Conservation (phyloP, 805 yeast genomes). For the Brettanomyces nanus region DNA sequence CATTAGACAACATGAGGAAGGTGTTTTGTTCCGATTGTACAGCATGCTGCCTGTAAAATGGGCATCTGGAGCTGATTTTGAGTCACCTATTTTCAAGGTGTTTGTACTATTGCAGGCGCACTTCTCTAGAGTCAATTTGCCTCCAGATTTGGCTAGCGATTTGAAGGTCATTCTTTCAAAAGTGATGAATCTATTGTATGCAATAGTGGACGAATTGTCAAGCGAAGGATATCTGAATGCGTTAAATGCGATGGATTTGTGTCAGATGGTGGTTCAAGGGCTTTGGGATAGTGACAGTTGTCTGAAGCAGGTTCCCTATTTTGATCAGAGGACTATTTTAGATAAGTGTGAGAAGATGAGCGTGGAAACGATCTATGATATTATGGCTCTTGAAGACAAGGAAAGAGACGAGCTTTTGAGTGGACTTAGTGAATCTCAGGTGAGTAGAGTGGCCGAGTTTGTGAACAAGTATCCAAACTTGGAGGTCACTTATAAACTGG, state of each 20-base stretch:
- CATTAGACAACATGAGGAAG: conserved; percentile 53
- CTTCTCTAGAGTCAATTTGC: conserved; percentile 55
- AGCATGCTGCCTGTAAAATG: conserved; percentile 57
- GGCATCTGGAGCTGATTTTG: conserved; percentile 23
- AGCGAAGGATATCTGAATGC: conserved; percentile 77
- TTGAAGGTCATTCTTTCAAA: conserved; percentile 42
- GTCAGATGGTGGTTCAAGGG: conserved; percentile 84
- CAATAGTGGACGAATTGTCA: conserved; percentile 67
- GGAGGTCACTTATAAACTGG: conserved; percentile 53
- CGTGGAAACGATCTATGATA: conserved; percentile 70
- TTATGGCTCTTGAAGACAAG: conserved; percentile 61
- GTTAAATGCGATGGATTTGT: conserved; percentile 73
- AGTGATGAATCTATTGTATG: conserved; percentile 46
- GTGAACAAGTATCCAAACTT: conserved; percentile 86
- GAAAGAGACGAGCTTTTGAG: conserved; percentile 56
- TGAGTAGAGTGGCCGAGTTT: conserved; percentile 71
- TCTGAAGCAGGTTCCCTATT: conserved; percentile 72
- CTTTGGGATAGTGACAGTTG: conserved; percentile 77
- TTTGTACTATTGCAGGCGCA: conserved; percentile 77
- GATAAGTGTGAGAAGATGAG: conserved; percentile 44
- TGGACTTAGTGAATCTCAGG: conserved; percentile 35
- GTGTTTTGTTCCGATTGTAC: conserved; percentile 40
- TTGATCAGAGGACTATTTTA: conserved; percentile 41
- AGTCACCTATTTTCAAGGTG: conserved; percentile 58
- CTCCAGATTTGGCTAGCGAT: conserved; percentile 56